These are phyloP conservation scores for Flueggea neowawraea DNA, from an alignment of 441 rosid genomes.

Conservation along the genomic window DNA sequence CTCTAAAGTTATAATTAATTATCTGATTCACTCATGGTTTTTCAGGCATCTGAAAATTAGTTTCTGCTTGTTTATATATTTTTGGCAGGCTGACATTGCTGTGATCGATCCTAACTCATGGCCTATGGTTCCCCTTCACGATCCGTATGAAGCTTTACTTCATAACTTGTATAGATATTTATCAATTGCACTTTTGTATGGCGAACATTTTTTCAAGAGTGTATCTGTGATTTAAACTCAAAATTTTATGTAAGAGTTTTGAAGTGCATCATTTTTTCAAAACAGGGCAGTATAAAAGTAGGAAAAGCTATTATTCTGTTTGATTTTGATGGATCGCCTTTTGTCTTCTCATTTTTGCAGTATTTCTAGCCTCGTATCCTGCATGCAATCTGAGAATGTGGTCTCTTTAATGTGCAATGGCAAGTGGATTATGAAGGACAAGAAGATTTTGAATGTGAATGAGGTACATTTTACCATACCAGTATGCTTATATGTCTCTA, in stretches of 20 bases:
- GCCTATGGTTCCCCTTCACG: slow-evolving; percentile 69
- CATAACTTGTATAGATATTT: neutral
- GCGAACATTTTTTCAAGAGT: too few species aligned
- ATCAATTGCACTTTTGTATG: neutral
- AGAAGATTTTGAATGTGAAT: slow-evolving; percentile 49
- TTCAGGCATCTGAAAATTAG: slow-evolving; percentile 9
- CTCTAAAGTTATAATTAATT: too few species aligned
- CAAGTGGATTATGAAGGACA: slow-evolving; percentile 68
- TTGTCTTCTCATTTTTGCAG: slow-evolving; percentile 29
- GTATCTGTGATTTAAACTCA: too few species aligned
- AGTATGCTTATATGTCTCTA: neutral
- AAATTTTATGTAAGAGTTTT: neutral
- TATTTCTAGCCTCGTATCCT: slow-evolving; percentile 59
- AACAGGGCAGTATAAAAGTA: neutral
- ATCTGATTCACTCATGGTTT: neutral
- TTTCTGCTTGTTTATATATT: slow-evolving; percentile 4
- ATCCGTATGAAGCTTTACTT: slow-evolving; percentile 35
- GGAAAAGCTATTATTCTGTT: neutral
- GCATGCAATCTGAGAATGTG: slow-evolving; percentile 68
- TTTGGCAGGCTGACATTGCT: slow-evolving; percentile 62
- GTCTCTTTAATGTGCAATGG: slow-evolving; percentile 76
- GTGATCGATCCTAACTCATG: slow-evolving; percentile 53
- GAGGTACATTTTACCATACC: slow-evolving; percentile 34
- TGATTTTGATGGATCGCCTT: neutral
- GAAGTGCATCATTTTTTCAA: neutral